phyloP scores from a whole-genome alignment of 192 early-diverging fungal species.

The Linnemannia zychae region DNA sequence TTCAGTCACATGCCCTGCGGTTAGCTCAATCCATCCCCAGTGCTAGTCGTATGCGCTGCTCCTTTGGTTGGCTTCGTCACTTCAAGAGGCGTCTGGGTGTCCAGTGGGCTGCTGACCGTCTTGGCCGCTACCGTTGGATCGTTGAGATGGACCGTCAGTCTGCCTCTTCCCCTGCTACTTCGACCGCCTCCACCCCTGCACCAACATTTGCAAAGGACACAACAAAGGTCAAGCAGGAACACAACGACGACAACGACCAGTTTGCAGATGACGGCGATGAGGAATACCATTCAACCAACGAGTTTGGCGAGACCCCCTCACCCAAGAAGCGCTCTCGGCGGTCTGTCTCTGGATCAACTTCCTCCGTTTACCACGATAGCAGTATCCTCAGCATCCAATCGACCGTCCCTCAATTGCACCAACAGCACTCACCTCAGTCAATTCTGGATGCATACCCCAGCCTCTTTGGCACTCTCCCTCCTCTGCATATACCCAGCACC shows the following conservation, averaged over 20 bases:
- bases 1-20: conserved; percentile 50
- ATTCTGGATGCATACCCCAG: conserved; percentile 32
- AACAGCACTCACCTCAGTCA: conserved; percentile 13
- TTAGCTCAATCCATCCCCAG: conserved; percentile 51
- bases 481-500: conserved; percentile 16
- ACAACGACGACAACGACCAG: neutral
- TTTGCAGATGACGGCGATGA: conserved; percentile 25
- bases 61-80: conserved; percentile 53
- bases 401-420: neutral
- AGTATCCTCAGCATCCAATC: conserved; percentile 32
- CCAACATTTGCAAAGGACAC: neutral
- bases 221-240: conserved; percentile 19
- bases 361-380: neutral
- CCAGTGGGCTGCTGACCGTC: conserved; percentile 48
- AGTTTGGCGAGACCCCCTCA: conserved; percentile 19
- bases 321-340: conserved; percentile 18
- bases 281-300: conserved; percentile 43
- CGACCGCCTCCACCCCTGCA: neutral
- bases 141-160: conserved; percentile 46
- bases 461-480: conserved; percentile 33
- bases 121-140: conserved; percentile 46
- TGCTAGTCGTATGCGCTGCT: conserved; percentile 53
- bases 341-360: neutral
- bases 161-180: neutral
- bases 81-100: conserved; percentile 54